Percentiles rank a stretch among this genome's conserved stretches.
phyloP scores from a whole-genome alignment of 1,139 yeast species.

The Geotrichum australiense region DNA sequence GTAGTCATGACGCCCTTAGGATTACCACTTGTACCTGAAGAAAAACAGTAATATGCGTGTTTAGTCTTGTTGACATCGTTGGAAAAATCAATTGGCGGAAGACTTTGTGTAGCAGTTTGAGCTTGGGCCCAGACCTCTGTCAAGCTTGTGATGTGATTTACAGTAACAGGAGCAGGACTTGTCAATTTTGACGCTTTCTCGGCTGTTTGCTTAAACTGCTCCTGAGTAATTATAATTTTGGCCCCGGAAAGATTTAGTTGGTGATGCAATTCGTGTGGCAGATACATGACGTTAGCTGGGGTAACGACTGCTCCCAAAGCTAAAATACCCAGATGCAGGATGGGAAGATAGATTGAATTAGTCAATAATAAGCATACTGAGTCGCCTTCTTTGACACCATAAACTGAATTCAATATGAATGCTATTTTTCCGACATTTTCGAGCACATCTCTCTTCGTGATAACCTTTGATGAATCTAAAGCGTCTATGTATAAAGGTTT shows the following conservation, averaged over 20 bases:
- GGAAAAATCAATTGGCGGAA: conserved; percentile 11
- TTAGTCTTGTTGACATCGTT: conserved; percentile 4
- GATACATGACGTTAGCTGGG: conserved; percentile 35
- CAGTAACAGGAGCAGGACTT: neutral
- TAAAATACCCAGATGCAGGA: conserved; percentile 31
- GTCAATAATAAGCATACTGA: conserved; percentile 32
- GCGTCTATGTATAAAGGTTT: conserved; percentile 16
- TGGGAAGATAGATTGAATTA: conserved; percentile 30
- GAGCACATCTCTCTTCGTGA: conserved; percentile 24
- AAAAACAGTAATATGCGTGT: conserved; percentile 35
- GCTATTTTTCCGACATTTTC: conserved; percentile 24
- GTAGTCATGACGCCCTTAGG: conserved; percentile 60
- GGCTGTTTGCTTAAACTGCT: conserved; percentile 23
- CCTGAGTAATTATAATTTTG: conserved; percentile 27
- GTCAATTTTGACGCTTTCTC: conserved; percentile 26
- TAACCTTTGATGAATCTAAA: conserved; percentile 6
- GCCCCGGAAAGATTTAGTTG: conserved; percentile 32
- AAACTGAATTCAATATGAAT: conserved; percentile 23
- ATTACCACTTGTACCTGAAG: conserved; percentile 53
- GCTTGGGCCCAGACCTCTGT: conserved; percentile 7
- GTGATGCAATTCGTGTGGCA: conserved; percentile 32
- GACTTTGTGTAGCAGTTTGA: neutral
- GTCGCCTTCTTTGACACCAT: conserved; percentile 26
- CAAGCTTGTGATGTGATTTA: conserved; percentile 7
- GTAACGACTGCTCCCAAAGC: conserved; percentile 33